Conservation (phyloP, 2,329 filamentous ascomycete genomes). For the Aureobasidium subglaciale region DNA sequence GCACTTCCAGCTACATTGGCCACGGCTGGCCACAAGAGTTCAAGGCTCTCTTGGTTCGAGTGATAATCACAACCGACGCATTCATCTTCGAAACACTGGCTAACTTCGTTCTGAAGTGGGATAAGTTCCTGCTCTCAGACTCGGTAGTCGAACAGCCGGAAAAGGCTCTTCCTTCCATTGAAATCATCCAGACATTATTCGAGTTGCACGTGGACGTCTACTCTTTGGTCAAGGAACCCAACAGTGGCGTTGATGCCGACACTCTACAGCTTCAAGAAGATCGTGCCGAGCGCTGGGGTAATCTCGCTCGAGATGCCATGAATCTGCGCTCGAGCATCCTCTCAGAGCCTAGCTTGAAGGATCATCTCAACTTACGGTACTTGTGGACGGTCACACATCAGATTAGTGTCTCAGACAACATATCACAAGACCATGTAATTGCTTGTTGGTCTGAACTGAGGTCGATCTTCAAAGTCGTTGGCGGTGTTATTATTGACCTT, state of each 20-base stretch:
- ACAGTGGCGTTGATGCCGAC: constrained; percentile 47
- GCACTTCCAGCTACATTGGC: constrained; percentile 45
- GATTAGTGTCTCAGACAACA: constrained; percentile 49
- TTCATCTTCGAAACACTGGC: constrained; percentile 40
- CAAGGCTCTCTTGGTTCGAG: constrained; percentile 47
- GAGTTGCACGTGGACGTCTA: constrained; percentile 63
- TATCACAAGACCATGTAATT: constrained; percentile 53
- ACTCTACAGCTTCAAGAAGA: constrained; percentile 50
- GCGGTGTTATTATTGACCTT: constrained; percentile 51
- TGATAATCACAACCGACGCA: constrained; percentile 49
- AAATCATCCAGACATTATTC: constrained; percentile 54
- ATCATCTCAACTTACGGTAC: constrained; percentile 49
- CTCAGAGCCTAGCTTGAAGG: constrained; percentile 29
- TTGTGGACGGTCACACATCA: constrained; percentile 60
- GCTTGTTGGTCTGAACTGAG: constrained; percentile 58
- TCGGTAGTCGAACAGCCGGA: neutral
- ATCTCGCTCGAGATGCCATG: constrained; percentile 50
- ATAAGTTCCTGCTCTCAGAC: constrained; percentile 6
- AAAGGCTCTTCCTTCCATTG: constrained; percentile 35
- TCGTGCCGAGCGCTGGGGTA: constrained; percentile 54
- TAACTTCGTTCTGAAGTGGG: neutral
- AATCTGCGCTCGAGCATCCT: constrained; percentile 29
- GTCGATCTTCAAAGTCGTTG: constrained; percentile 42
- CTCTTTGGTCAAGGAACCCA: constrained; percentile 54
- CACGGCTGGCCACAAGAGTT: constrained; percentile 49